Evolutionary conservation across 2,329 filamentous ascomycete genomes (phyloP).

Genomic region (Onygena corvina): DNA sequence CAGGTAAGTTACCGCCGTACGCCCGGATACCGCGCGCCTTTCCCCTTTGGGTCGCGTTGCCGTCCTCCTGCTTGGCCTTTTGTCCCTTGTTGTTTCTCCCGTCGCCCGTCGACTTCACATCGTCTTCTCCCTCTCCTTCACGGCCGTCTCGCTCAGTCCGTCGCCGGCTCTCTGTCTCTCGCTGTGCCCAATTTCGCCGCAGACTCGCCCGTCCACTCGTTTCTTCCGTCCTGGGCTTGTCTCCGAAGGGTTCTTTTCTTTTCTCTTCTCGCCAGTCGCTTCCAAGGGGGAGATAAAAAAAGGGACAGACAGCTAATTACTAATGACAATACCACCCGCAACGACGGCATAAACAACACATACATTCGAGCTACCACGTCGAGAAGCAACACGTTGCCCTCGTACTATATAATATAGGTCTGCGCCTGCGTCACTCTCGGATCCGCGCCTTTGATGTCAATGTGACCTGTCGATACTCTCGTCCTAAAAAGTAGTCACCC

Average conservation of each 20-base stretch:
- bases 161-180: neutral
- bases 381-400: constrained; percentile 1
- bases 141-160: neutral
- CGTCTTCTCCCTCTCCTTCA: neutral
- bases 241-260: neutral
- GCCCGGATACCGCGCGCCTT: neutral
- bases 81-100: neutral
- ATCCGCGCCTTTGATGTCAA: constrained; percentile 2
- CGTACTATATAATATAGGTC: neutral
- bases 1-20: neutral
- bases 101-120: neutral
- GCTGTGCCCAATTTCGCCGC: constrained; percentile 2
- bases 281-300: neutral
- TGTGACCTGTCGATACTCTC: neutral
- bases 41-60: neutral
- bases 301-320: constrained; percentile 3
- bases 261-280: neutral
- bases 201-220: constrained; percentile 3
- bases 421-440: neutral
- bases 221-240: neutral
- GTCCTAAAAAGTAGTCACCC: neutral
- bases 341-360: neutral
- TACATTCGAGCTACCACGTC: neutral
- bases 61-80: neutral
- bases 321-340: neutral